These are phyloP conservation scores for Dalbergia cultrata DNA, from an alignment of 306 rosid species.

Conservation along the genomic window DNA sequence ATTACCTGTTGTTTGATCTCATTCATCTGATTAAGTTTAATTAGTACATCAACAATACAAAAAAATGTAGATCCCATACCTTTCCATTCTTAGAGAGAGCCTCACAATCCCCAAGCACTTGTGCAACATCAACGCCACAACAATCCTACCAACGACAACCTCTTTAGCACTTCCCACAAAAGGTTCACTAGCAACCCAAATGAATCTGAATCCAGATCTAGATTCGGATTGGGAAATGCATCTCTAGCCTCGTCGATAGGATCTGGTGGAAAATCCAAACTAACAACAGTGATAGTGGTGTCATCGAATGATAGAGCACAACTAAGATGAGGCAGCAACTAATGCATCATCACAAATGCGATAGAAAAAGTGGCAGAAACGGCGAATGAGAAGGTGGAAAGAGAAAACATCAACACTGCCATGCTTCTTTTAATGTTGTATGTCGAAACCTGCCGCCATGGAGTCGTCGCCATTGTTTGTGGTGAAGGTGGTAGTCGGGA, in stretches of 20 bases:
- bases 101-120: slow-evolving; percentile 71
- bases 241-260: slow-evolving; percentile 34
- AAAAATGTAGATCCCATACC: slow-evolving; percentile 66
- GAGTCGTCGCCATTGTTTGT: slow-evolving; percentile 7
- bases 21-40: neutral
- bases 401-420: slow-evolving; percentile 75
- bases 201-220: slow-evolving; percentile 48
- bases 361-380: slow-evolving; percentile 46
- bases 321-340: slow-evolving; percentile 55
- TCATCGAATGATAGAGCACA: slow-evolving; percentile 76
- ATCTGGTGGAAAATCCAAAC: slow-evolving; percentile 27
- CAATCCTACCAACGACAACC: slow-evolving; percentile 75
- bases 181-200: slow-evolving; percentile 61
- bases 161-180: slow-evolving; percentile 79
- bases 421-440: slow-evolving; percentile 67
- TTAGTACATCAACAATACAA: slow-evolving; percentile 26
- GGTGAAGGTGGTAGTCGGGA: slow-evolving; percentile 32
- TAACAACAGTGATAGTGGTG: slow-evolving; percentile 38
- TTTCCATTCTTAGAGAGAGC: slow-evolving; percentile 78
- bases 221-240: slow-evolving; percentile 40
- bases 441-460: slow-evolving; percentile 5
- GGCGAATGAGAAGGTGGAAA: neutral
- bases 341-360: slow-evolving; percentile 5
- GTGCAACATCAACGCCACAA: slow-evolving; percentile 77
- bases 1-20: slow-evolving; percentile 11